These are phyloP conservation scores for Calycina herbarum DNA, from an alignment of 2,329 filamentous ascomycete species.

Conservation along the genomic window DNA sequence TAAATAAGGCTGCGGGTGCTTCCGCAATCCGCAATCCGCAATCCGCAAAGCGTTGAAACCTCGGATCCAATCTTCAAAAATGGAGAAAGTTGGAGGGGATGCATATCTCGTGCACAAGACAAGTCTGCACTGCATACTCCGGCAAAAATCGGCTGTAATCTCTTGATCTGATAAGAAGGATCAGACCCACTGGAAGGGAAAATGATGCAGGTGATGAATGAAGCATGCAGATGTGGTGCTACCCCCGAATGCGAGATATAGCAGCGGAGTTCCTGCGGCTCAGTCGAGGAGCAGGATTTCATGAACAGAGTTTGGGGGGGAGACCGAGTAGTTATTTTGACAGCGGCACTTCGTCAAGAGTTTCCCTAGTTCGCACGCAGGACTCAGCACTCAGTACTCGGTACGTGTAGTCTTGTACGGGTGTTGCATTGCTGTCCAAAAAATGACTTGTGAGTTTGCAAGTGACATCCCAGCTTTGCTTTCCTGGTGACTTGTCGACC, in stretches of 20 bases:
- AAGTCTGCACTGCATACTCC: not conserved
- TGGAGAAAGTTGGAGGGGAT: not conserved
- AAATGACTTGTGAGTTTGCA: not conserved
- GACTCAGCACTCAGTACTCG: not conserved
- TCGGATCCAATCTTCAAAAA: not conserved
- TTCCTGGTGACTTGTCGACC: not conserved
- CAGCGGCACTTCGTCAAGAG: not conserved
- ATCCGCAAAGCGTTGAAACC: not conserved
- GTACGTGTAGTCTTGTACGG: not conserved
- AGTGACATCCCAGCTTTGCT: not conserved
- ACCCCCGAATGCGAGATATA: not conserved
- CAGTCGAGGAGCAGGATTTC: not conserved
- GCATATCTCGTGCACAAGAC: not conserved
- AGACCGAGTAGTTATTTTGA: not conserved
- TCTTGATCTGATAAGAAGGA: slow-evolving; percentile 4
- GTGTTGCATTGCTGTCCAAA: not conserved
- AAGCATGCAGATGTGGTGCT: not conserved
- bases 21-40: not conserved
- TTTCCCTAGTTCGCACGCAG: not conserved
- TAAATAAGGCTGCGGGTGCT: not conserved
- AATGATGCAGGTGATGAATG: not conserved
- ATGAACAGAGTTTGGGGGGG: not conserved
- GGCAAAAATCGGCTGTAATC: not conserved
- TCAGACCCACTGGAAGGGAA: not conserved
- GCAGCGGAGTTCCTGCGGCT: not conserved